Evolutionary conservation across 305 asterid species (phyloP).

Genomic region (Petunia hybrid): DNA sequence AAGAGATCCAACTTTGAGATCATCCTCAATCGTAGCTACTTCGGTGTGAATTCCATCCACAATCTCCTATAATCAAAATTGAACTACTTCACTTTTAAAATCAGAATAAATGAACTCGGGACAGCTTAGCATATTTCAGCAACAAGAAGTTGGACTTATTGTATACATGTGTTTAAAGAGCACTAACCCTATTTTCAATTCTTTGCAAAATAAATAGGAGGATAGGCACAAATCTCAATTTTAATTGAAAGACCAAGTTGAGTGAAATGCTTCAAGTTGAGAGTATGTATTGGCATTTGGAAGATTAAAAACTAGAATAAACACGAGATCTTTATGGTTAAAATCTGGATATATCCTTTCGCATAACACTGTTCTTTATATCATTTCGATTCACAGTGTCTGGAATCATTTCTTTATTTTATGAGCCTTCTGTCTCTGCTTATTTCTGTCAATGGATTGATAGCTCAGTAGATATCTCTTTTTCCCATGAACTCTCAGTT

Average conservation of each 20-base stretch:
- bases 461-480: not conserved
- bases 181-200: too few relatives aligned
- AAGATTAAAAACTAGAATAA: not conserved
- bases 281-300: not conserved
- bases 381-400: not conserved
- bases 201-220: too few relatives aligned
- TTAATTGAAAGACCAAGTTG: too few relatives aligned
- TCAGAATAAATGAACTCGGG: too few relatives aligned
- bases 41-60: too few relatives aligned
- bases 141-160: conserved; percentile 6
- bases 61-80: too few relatives aligned
- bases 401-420: conserved; percentile 15
- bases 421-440: conserved; percentile 22
- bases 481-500: conserved; percentile 53
- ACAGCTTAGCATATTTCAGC: not conserved
- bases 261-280: not conserved
- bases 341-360: conserved; percentile 21
- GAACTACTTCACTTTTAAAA: too few relatives aligned
- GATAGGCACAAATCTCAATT: too few relatives aligned
- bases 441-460: not conserved
- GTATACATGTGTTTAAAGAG: too few relatives aligned
- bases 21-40: too few relatives aligned
- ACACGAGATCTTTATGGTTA: conserved; percentile 1
- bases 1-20: too few relatives aligned
- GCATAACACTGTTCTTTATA: not conserved